Evolutionary conservation across 345 rosid species (phyloP).

Genomic region (Pugionium cornutum): DNA sequence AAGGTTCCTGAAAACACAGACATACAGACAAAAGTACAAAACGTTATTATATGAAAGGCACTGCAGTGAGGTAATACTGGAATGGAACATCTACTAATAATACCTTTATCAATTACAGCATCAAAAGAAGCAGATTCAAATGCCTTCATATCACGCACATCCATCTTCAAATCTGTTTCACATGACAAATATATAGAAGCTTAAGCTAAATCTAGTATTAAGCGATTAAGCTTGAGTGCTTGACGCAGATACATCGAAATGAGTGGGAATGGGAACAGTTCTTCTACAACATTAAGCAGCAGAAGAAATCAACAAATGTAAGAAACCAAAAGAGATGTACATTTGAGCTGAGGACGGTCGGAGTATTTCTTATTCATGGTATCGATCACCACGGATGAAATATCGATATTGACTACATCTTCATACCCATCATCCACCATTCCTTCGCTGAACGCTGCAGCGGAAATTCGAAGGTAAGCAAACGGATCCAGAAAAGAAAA

Average conservation of each 20-base stretch:
- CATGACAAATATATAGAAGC: constrained; percentile 10
- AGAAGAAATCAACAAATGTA: constrained; percentile 17
- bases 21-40: constrained; percentile 10
- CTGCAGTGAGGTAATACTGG: background rate
- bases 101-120: constrained; percentile 85
- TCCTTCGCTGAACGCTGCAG: constrained; percentile 71
- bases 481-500: background rate
- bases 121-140: constrained; percentile 66
- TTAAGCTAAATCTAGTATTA: background rate
- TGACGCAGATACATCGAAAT: background rate
- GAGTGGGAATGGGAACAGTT: background rate
- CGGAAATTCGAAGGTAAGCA: background rate
- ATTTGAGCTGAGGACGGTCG: constrained; percentile 62
- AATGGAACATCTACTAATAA: background rate
- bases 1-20: constrained; percentile 65
- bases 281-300: background rate
- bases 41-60: constrained; percentile 9
- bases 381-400: constrained; percentile 72
- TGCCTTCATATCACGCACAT: constrained; percentile 72
- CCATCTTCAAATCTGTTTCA: constrained; percentile 65
- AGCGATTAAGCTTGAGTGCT: background rate
- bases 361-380: constrained; percentile 64
- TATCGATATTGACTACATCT: constrained; percentile 74
- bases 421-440: constrained; percentile 82
- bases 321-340: constrained; percentile 33